These are phyloP conservation scores for Ogataea corticis DNA, from an alignment of 805 yeast genomes.

Conservation along the genomic window DNA sequence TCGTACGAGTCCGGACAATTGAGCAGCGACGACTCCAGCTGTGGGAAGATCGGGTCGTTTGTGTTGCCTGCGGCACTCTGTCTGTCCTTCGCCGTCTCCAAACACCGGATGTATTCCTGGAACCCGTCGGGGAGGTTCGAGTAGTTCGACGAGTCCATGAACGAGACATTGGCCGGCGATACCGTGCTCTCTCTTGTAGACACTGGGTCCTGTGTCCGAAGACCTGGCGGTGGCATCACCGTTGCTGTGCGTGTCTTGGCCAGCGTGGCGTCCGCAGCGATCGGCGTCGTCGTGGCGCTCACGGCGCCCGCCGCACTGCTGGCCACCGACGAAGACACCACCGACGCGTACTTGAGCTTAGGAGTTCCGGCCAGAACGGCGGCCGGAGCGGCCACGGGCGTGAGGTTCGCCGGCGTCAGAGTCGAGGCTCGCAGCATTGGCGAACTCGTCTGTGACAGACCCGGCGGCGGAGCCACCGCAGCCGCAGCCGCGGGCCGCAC, in stretches of 20 bases:
- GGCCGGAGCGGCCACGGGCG: conserved; percentile 24
- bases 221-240: conserved; percentile 4
- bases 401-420: conserved; percentile 13
- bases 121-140: conserved; percentile 30
- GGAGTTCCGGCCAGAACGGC: conserved; percentile 39
- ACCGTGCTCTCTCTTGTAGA: conserved; percentile 12
- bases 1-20: conserved; percentile 94
- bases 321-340: conserved; percentile 20
- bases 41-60: conserved; percentile 51
- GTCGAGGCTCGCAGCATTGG: conserved; percentile 19
- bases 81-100: conserved; percentile 37
- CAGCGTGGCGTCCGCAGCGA: background rate
- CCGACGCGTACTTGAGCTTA: conserved; percentile 38
- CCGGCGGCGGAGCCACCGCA: conserved; percentile 13
- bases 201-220: background rate
- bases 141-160: conserved; percentile 24
- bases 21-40: conserved; percentile 74
- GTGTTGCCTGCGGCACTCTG: conserved; percentile 28
- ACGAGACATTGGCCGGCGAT: conserved; percentile 17
- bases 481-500: conserved; percentile 12
- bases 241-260: conserved; percentile 1
- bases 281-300: background rate
- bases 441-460: conserved; percentile 17
- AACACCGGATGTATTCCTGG: conserved; percentile 25
- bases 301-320: background rate